Conservation (phyloP, 2,329 filamentous ascomycete species). For the Penicillium paneum region DNA sequence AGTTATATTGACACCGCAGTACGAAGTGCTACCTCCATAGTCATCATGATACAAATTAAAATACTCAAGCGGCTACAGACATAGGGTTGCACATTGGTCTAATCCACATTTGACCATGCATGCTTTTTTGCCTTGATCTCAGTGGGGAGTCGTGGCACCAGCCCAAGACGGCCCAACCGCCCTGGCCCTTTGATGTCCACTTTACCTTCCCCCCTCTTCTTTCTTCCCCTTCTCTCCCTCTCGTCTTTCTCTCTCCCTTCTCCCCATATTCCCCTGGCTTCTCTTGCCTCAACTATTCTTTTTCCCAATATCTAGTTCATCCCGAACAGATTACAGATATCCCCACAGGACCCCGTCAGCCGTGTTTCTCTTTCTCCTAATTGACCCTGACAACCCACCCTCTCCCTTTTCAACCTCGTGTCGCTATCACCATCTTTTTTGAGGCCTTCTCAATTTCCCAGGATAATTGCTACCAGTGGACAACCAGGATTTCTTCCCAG, state of each 20-base stretch:
- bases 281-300: background rate
- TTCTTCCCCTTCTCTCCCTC: slow-evolving; percentile 8
- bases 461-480: slow-evolving; percentile 20
- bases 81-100: slow-evolving; percentile 18
- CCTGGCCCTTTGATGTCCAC: slow-evolving; percentile 24
- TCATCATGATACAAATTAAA: background rate
- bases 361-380: slow-evolving; percentile 7
- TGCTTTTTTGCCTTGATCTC: slow-evolving; percentile 28
- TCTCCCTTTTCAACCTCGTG: background rate
- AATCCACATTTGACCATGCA: slow-evolving; percentile 33
- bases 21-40: background rate
- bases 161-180: slow-evolving; percentile 41
- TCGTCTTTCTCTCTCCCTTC: slow-evolving; percentile 1
- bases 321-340: slow-evolving; percentile 1
- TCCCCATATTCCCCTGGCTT: slow-evolving; percentile 7
- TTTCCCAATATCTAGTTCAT: slow-evolving; percentile 1
- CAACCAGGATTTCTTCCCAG: slow-evolving; percentile 17
- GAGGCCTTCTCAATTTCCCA: slow-evolving; percentile 13
- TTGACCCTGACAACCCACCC: slow-evolving; percentile 2
- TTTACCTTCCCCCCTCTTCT: slow-evolving; percentile 33
- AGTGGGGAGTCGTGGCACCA: slow-evolving; percentile 45
- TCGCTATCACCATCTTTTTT: slow-evolving; percentile 3
- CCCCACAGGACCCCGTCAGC: background rate
- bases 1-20: background rate
- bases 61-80: slow-evolving; percentile 15